Evolutionary conservation across 345 rosid species (phyloP).

Genomic region (Eucalyptus cladocalyx): DNA sequence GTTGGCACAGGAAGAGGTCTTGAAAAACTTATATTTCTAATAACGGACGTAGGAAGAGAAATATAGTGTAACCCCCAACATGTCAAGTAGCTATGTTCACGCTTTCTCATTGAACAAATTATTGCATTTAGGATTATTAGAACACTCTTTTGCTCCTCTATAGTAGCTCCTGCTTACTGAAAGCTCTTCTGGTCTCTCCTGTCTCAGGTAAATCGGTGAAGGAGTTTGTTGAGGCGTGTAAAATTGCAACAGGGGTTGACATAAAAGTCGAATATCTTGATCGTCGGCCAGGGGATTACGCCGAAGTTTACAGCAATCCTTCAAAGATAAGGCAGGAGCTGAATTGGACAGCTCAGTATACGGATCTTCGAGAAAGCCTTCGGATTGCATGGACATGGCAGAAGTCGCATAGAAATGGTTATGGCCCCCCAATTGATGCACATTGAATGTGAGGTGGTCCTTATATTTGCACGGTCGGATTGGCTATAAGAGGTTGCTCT

Average conservation of each 20-base stretch:
- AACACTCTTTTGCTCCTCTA: background rate
- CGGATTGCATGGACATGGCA: constrained; percentile 93
- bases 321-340: constrained; percentile 60
- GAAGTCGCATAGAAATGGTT: constrained; percentile 63
- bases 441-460: background rate
- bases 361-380: constrained; percentile 76
- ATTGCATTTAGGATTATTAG: background rate
- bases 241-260: constrained; percentile 67
- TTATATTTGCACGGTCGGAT: background rate
- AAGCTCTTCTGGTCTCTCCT: constrained; percentile 17
- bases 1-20: constrained; percentile 90
- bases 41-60: background rate
- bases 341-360: constrained; percentile 80
- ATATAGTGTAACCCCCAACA: background rate
- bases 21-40: background rate
- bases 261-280: constrained; percentile 76
- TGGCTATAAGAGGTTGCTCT: background rate
- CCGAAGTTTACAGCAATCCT: constrained; percentile 87
- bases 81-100: background rate
- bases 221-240: constrained; percentile 95
- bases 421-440: constrained; percentile 16
- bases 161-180: background rate
- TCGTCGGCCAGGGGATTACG: constrained; percentile 92
- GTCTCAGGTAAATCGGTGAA: constrained; percentile 47
- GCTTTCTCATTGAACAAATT: background rate